Percentiles rank a stretch among this genome's conserved stretches.
Evolutionary conservation across 1,284 basidiomycete species (phyloP).

Genomic region (Ustilago xerochloae): DNA sequence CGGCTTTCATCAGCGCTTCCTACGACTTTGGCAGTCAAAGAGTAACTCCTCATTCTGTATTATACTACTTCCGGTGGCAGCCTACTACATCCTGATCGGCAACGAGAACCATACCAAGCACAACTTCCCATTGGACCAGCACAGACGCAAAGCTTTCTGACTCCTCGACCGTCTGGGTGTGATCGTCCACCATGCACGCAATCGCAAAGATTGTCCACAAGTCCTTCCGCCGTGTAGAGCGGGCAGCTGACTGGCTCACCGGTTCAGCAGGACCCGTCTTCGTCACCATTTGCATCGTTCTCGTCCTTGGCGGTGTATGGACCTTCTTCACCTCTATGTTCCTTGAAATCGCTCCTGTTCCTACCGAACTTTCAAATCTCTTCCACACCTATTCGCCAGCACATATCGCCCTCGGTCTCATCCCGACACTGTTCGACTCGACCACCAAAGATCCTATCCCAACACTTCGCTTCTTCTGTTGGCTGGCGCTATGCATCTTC

Average conservation of each 20-base stretch:
- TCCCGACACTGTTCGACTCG: constrained; percentile 35
- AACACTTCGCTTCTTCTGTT: constrained; percentile 44
- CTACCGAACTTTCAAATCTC: constrained; percentile 46
- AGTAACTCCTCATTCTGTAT: too few species aligned
- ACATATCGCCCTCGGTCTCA: constrained; percentile 57
- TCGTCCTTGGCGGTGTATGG: constrained; percentile 78
- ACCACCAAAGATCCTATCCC: constrained; percentile 26
- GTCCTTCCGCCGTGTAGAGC: constrained; percentile 85
- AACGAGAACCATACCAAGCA: too few species aligned
- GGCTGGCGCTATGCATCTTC: constrained; percentile 76
- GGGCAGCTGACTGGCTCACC: constrained; percentile 80
- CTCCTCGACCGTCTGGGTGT: not conserved
- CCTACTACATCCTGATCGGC: too few species aligned
- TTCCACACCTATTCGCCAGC: constrained; percentile 51
- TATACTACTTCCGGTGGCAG: too few species aligned
- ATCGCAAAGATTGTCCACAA: constrained; percentile 76
- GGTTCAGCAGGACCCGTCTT: constrained; percentile 92
- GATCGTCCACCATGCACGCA: constrained; percentile 45
- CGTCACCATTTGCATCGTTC: constrained; percentile 75
- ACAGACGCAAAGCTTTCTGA: too few species aligned
- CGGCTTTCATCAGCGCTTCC: not conserved
- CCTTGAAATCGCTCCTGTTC: constrained; percentile 43
- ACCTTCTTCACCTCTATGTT: constrained; percentile 74
- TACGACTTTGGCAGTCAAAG: too few species aligned
- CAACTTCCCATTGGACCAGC: too few species aligned